A percentile compares a stretch with the other conserved stretches of the same genome.
Evolutionary conservation across 2,329 filamentous ascomycete species (phyloP).

Genomic region (Talaromyces sp.): DNA sequence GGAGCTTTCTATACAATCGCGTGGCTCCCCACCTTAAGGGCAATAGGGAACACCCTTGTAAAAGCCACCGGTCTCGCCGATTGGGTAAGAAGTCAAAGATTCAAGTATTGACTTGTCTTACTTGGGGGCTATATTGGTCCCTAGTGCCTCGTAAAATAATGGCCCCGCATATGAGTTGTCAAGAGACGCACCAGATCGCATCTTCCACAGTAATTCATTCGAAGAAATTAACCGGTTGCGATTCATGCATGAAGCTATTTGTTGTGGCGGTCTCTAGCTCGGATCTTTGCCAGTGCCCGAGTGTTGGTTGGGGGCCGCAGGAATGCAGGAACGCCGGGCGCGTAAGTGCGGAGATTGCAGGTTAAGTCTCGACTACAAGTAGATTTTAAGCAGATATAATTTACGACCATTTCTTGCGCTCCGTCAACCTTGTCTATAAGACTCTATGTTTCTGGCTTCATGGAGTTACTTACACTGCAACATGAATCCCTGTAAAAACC

Average conservation of each 20-base stretch:
- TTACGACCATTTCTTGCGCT: neutral
- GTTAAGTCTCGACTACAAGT: conserved; percentile 1
- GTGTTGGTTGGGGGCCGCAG: conserved; percentile 3
- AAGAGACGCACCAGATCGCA: neutral
- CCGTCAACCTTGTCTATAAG: too few relatives aligned
- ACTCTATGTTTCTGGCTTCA: too few relatives aligned
- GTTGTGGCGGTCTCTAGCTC: neutral
- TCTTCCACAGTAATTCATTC: neutral
- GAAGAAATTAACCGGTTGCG: neutral
- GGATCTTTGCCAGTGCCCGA: neutral
- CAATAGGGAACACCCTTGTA: neutral
- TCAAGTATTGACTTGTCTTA: neutral
- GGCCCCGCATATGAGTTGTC: neutral
- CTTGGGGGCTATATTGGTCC: conserved; percentile 1
- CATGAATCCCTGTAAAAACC: too few relatives aligned
- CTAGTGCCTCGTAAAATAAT: neutral
- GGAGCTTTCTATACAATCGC: neutral
- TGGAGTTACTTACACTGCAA: too few relatives aligned
- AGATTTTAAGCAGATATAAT: neutral
- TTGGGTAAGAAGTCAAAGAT: neutral
- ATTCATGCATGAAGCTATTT: neutral
- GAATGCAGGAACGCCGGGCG: neutral
- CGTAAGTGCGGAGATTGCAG: conserved; percentile 8
- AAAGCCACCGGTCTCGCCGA: neutral
- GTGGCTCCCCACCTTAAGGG: neutral